These are phyloP conservation scores for Cercospora janseana DNA, from an alignment of 2,329 filamentous ascomycete genomes.

Conservation along the genomic window DNA sequence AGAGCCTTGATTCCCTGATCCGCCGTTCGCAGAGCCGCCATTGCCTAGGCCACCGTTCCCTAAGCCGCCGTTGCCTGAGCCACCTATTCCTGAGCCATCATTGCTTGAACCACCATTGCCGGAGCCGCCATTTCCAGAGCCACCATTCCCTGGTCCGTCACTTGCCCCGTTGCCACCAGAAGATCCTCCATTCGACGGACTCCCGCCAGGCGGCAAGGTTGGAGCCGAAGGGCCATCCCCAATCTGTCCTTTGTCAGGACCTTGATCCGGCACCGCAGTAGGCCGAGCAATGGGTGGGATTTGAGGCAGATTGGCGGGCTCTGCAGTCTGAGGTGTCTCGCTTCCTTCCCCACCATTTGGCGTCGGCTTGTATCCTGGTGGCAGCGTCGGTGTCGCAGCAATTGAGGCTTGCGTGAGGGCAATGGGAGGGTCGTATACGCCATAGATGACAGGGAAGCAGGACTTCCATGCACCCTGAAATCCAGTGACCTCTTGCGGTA, in stretches of 20 bases:
- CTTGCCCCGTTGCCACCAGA: slow-evolving; percentile 3
- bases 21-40: not conserved
- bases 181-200: not conserved
- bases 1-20: not conserved
- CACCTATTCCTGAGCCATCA: not conserved
- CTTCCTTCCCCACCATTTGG: not conserved
- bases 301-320: slow-evolving; percentile 2
- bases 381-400: slow-evolving; percentile 6
- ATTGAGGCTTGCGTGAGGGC: slow-evolving; percentile 13
- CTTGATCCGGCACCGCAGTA: not conserved
- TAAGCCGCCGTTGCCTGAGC: not conserved
- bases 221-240: not conserved
- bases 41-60: not conserved
- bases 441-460: slow-evolving; percentile 20
- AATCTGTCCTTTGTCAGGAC: not conserved
- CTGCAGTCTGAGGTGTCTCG: not conserved
- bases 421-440: slow-evolving; percentile 24
- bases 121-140: not conserved
- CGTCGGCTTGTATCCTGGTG: slow-evolving; percentile 5
- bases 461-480: slow-evolving; percentile 18
- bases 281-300: not conserved
- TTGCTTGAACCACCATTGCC: not conserved
- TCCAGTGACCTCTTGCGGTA: slow-evolving; percentile 20
- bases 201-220: slow-evolving; percentile 1
- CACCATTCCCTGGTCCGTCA: not conserved